A percentile compares a stretch with the other conserved stretches of the same genome.
Conservation (phyloP, 2,329 filamentous ascomycete species). For the Ophiostoma montium region DNA sequence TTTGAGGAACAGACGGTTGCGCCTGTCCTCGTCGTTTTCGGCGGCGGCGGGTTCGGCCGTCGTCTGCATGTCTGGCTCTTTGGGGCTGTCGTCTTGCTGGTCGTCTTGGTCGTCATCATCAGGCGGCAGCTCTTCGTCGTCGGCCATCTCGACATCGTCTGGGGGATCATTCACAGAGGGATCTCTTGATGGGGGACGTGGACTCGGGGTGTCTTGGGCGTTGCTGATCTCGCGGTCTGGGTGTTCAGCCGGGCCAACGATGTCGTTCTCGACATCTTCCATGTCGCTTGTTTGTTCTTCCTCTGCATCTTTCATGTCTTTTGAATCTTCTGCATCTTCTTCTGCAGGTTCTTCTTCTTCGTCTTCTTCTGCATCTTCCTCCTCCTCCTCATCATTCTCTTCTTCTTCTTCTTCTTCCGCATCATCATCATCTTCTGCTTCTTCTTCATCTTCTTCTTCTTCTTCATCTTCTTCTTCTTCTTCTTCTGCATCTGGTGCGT, state of each 20-base stretch:
- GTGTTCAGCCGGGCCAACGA: slow-evolving; percentile 2
- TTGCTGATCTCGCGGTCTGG: slow-evolving; percentile 1
- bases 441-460: neutral
- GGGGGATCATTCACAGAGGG: slow-evolving; percentile 2
- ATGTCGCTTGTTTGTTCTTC: neutral
- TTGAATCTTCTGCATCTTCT: neutral
- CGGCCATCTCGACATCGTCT: neutral
- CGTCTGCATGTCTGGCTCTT: slow-evolving; percentile 4
- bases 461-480: neutral
- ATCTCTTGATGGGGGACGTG: neutral
- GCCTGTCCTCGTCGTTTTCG: slow-evolving; percentile 23
- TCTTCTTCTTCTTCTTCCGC: neutral
- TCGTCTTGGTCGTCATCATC: neutral
- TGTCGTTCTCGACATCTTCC: slow-evolving; percentile 1
- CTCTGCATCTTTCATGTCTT: neutral
- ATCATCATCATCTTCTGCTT: slow-evolving; percentile 12
- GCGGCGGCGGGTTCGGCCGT: slow-evolving; percentile 5
- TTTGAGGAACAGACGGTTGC: slow-evolving; percentile 34
- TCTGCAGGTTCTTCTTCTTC: neutral
- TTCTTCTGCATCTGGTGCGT: neutral
- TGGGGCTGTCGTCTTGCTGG: neutral
- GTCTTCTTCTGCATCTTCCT: slow-evolving; percentile 6
- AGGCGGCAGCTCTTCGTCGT: neutral
- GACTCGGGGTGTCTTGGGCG: neutral
- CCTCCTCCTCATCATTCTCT: neutral